Conservation (phyloP, 768 basidiomycete genomes). For the Gautieria morchelliformis region DNA sequence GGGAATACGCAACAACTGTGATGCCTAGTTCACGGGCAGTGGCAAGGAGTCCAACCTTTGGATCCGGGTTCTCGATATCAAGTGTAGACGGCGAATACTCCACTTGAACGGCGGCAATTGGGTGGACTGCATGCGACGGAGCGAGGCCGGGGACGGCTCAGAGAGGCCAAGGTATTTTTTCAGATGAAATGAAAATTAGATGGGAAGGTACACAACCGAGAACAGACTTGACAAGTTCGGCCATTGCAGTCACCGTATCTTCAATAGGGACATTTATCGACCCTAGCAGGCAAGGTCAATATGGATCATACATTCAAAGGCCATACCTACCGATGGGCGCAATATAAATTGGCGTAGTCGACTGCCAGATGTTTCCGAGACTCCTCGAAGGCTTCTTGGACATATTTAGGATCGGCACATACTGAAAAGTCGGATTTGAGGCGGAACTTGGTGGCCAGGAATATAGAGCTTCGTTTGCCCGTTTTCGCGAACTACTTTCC, state of each 20-base stretch:
- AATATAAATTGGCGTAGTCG: slow-evolving; percentile 35
- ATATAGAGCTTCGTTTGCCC: slow-evolving; percentile 43
- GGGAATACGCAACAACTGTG: slow-evolving; percentile 40
- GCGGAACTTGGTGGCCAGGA: slow-evolving; percentile 56
- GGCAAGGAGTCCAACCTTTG: slow-evolving; percentile 30
- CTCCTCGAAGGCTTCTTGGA: slow-evolving; percentile 25
- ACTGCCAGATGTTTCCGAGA: slow-evolving; percentile 31
- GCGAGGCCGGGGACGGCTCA: slow-evolving; percentile 35
- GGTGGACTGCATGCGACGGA: slow-evolving; percentile 42
- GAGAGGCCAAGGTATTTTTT: slow-evolving; percentile 43
- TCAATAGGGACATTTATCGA: neutral
- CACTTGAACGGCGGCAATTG: slow-evolving; percentile 39
- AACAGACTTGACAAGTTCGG: slow-evolving; percentile 22
- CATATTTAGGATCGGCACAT: slow-evolving; percentile 31
- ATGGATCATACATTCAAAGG: neutral
- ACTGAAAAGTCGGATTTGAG: slow-evolving; percentile 13
- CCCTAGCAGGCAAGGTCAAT: neutral
- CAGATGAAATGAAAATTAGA: too few species aligned
- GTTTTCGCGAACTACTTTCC: slow-evolving; percentile 39
- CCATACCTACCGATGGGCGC: slow-evolving; percentile 28
- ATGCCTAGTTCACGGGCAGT: slow-evolving; percentile 41
- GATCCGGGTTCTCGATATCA: slow-evolving; percentile 35
- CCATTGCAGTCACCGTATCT: slow-evolving; percentile 17
- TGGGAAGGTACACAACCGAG: neutral
- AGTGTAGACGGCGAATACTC: slow-evolving; percentile 43